These are phyloP conservation scores for Sanghuangporus weigelae DNA, from an alignment of 1,284 basidiomycete species.

Conservation along the genomic window DNA sequence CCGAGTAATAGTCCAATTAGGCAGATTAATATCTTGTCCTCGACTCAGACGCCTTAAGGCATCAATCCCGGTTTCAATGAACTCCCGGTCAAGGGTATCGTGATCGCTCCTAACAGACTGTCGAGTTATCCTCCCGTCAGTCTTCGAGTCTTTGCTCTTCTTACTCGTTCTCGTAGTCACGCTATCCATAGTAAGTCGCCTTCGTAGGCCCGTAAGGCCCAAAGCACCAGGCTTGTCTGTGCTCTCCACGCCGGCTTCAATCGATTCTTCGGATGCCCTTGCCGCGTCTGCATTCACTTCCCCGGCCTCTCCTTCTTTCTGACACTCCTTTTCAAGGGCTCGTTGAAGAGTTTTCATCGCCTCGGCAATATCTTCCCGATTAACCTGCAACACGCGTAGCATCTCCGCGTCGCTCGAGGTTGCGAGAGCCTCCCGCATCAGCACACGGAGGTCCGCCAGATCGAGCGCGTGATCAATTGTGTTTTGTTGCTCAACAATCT, in stretches of 20 bases:
- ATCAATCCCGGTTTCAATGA: constrained; percentile 45
- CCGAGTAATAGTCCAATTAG: constrained; percentile 71
- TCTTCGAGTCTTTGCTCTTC: constrained; percentile 15
- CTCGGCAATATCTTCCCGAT: constrained; percentile 68
- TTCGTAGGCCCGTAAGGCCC: constrained; percentile 24
- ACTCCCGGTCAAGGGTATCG: constrained; percentile 39
- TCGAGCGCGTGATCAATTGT: constrained; percentile 49
- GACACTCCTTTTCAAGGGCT: constrained; percentile 50
- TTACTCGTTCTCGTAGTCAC: constrained; percentile 10
- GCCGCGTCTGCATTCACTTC: neutral
- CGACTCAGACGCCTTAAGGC: constrained; percentile 34
- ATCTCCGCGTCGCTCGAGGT: constrained; percentile 59
- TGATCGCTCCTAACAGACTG: constrained; percentile 12
- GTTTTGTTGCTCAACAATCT: constrained; percentile 39
- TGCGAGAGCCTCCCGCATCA: constrained; percentile 54
- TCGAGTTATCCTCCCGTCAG: constrained; percentile 15
- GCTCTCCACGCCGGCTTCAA: neutral
- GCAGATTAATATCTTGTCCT: constrained; percentile 36
- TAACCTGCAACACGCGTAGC: constrained; percentile 56
- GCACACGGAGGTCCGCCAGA: constrained; percentile 47
- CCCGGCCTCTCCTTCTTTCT: constrained; percentile 26
- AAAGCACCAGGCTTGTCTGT: constrained; percentile 17
- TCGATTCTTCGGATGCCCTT: constrained; percentile 9
- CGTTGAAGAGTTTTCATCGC: constrained; percentile 74
- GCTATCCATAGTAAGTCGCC: constrained; percentile 14